Percentiles rank a stretch among this genome's conserved stretches.
These are phyloP conservation scores for Albizia julibrissin DNA, from an alignment of 306 rosid genomes.

Conservation along the genomic window DNA sequence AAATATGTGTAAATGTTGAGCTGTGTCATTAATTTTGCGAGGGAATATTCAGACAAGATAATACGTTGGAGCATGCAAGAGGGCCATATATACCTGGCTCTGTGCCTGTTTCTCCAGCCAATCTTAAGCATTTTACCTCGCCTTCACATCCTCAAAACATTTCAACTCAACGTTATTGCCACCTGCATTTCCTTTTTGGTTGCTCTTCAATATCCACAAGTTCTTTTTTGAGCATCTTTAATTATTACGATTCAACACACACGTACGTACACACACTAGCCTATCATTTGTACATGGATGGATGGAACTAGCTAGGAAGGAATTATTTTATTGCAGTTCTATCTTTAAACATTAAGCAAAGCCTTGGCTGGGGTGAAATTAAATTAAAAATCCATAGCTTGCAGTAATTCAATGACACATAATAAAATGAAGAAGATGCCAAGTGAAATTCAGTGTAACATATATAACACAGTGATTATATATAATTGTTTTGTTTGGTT, in stretches of 20 bases:
- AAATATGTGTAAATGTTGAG: not conserved
- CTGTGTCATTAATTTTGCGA: slow-evolving; percentile 28
- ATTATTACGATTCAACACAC: not conserved
- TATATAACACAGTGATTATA: not conserved
- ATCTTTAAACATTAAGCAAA: not conserved
- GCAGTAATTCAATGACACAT: slow-evolving; percentile 24
- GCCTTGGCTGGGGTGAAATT: not conserved
- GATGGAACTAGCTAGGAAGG: not conserved
- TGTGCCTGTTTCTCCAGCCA: slow-evolving; percentile 10
- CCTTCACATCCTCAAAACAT: slow-evolving; percentile 4
- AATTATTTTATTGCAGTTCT: not conserved
- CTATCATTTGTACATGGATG: not conserved
- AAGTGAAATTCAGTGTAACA: not conserved
- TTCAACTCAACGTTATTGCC: slow-evolving; percentile 23
- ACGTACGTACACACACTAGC: not conserved
- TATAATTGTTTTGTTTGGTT: slow-evolving; percentile 24
- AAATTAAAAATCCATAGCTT: not conserved
- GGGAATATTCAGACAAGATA: slow-evolving; percentile 25
- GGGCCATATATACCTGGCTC: slow-evolving; percentile 28
- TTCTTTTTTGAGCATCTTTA: not conserved
- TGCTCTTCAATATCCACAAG: slow-evolving; percentile 6
- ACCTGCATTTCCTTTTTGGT: slow-evolving; percentile 11
- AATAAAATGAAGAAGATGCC: slow-evolving; percentile 12
- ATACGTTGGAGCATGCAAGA: slow-evolving; percentile 12
- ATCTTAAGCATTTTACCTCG: slow-evolving; percentile 12